These are phyloP conservation scores for Penicillium brevicompactum DNA, from an alignment of 2,329 filamentous ascomycete genomes.

Conservation along the genomic window DNA sequence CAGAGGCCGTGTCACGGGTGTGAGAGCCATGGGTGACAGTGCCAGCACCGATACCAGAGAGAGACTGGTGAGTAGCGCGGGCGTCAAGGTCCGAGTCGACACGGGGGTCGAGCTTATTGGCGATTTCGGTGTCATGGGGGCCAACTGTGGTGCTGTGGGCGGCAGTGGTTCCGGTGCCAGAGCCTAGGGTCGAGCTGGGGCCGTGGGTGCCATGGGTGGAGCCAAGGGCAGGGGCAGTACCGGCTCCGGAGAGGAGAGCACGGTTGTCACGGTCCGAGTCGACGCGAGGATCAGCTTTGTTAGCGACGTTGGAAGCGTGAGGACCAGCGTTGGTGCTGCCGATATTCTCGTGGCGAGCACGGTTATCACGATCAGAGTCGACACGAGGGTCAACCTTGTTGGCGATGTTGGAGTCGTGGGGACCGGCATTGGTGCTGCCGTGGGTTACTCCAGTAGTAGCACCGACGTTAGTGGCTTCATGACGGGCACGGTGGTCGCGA, in stretches of 20 bases:
- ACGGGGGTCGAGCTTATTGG: conserved; percentile 22
- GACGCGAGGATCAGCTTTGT: conserved; percentile 54
- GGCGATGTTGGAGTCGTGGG: too few species aligned
- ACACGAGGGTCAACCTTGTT: not conserved
- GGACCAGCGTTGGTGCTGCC: not conserved
- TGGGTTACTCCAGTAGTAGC: not conserved
- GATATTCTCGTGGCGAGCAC: too few species aligned
- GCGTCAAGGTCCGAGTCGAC: conserved; percentile 14
- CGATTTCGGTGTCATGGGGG: not conserved
- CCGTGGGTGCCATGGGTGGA: not conserved
- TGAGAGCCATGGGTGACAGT: not conserved
- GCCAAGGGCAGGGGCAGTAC: not conserved
- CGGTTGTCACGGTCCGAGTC: conserved; percentile 12
- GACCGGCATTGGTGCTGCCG: not conserved
- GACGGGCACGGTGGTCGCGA: conserved; percentile 3
- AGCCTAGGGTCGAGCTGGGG: not conserved
- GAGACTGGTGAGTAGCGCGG: not conserved
- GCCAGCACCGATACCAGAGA: not conserved
- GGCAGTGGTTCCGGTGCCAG: not conserved
- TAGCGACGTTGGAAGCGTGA: conserved; percentile 47
- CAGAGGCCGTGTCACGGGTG: not conserved
- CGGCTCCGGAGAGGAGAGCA: conserved; percentile 2
- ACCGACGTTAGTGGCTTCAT: not conserved
- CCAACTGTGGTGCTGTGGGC: not conserved
- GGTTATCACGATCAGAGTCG: not conserved